Base-by-base conservation (phyloP, 73 alveolate genomes). In the Diophrys sp. region DNA sequence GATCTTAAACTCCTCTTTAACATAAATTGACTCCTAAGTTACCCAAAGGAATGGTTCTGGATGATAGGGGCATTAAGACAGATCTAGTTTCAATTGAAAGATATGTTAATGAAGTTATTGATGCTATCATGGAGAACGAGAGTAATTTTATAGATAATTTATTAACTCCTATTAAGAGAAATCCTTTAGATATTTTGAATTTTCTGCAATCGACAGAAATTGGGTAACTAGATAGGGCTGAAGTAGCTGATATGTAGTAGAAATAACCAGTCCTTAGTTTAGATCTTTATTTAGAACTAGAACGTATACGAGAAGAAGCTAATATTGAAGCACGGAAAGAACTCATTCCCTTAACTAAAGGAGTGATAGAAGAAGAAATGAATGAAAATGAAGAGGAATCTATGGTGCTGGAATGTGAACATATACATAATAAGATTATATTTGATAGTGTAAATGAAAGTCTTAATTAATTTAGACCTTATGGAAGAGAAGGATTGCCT, bases 141-240 rank as follows among this genome's bases (percentile, higher is more conserved):
- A 54, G 56, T 27, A 75, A 75, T 32, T 87, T 87, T 77, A 5
- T 73, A 54, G 28, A 29, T 23, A 77, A 71, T 82, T 67, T 87
- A 14, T 30, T 33, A 0, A 2, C 83, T 14, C 90, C 96, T 5
- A 85, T 81, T 32, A 31, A 73, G 0, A 74, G 80, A 75, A 80
- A 84, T 62, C 90, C 96, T 1, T 54, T 70, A 0, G 93, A 89
- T 27, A 77, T 78, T 34, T 83, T 89, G 34, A 55, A 32, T 55
- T 32, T 85, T 74, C 23, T 89, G 44, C 79, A 83, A 74, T 77
- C 82, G 74, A 68, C 92, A 29, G 96, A 89, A 54, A 89, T 89
- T 11, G 96, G 96, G 24, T 73, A 76, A 77, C 82, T 67, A 74
- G 82, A 77, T 70, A 83, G 74, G 34, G 75, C 73, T 44, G 89